Evolutionary conservation across 345 rosid genomes (phyloP).

Genomic region (Brassica carinata): DNA sequence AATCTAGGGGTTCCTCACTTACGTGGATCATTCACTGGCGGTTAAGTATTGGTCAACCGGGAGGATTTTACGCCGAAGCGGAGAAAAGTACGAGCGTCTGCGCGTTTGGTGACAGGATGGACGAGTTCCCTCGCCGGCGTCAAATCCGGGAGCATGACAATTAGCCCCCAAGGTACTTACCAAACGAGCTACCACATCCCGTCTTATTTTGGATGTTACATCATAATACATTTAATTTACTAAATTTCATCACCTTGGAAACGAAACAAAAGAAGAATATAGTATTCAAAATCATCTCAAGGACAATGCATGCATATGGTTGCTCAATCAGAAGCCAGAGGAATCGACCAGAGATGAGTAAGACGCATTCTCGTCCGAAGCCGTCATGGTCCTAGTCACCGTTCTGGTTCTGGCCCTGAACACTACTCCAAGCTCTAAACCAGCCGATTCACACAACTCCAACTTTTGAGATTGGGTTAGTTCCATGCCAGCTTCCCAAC

Average conservation of each 20-base stretch:
- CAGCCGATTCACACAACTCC: conserved; percentile 61
- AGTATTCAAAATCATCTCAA: not conserved
- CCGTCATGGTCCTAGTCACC: conserved; percentile 24
- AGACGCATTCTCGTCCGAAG: conserved; percentile 80
- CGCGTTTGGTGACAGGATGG: too few species aligned
- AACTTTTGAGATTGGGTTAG: conserved; percentile 49
- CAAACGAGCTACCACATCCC: too few species aligned
- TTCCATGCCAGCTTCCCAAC: conserved; percentile 81
- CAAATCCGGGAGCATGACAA: too few species aligned
- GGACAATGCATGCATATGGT: not conserved
- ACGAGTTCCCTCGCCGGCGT: too few species aligned
- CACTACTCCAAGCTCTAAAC: conserved; percentile 49
- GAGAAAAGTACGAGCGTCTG: too few species aligned
- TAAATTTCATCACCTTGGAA: not conserved
- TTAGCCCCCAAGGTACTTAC: too few species aligned
- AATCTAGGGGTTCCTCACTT: too few species aligned
- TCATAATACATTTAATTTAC: not conserved
- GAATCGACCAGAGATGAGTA: conserved; percentile 87
- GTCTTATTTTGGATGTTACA: too few species aligned
- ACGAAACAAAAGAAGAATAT: not conserved
- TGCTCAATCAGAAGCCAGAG: conserved; percentile 60
- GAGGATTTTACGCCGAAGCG: too few species aligned
- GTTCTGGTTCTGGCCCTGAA: conserved; percentile 31
- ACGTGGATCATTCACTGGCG: too few species aligned
- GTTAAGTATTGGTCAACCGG: too few species aligned